These are phyloP conservation scores for Rubus parviflorus DNA, from an alignment of 306 rosid genomes.

Conservation along the genomic window DNA sequence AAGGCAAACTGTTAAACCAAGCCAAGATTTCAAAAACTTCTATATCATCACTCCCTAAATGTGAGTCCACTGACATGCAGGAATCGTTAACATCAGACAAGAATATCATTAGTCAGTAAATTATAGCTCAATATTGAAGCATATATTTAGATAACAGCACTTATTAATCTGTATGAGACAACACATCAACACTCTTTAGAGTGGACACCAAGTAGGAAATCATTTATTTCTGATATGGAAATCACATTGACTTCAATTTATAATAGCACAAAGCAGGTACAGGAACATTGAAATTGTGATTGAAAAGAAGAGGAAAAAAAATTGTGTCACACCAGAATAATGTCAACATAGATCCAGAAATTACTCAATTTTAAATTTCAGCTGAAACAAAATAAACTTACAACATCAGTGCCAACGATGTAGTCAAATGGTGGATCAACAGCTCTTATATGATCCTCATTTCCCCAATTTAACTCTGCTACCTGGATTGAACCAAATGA, in stretches of 20 bases:
- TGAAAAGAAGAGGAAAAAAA: too few relatives aligned
- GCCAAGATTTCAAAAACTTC: background rate
- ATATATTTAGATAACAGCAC: too few relatives aligned
- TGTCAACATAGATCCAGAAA: background rate
- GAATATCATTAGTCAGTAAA: background rate
- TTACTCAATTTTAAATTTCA: background rate
- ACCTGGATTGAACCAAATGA: slow-evolving; percentile 81
- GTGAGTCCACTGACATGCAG: background rate
- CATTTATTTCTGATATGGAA: too few relatives aligned
- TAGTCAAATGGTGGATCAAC: slow-evolving; percentile 87
- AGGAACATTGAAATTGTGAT: background rate
- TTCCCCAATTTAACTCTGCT: slow-evolving; percentile 88
- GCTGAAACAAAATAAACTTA: slow-evolving; percentile 40
- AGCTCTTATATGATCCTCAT: slow-evolving; percentile 67
- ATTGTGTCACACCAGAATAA: too few relatives aligned
- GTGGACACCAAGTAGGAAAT: too few relatives aligned
- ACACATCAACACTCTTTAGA: too few relatives aligned
- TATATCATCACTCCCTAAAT: background rate
- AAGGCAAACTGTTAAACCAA: background rate
- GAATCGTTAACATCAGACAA: background rate
- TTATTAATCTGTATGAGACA: too few relatives aligned
- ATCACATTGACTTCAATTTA: too few relatives aligned
- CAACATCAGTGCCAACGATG: slow-evolving; percentile 92
- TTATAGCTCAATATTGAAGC: background rate
- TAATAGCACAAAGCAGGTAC: too few relatives aligned